Conservation (phyloP, 108 stramenopile genomes). For the Halocafeteria seosinensis region DNA sequence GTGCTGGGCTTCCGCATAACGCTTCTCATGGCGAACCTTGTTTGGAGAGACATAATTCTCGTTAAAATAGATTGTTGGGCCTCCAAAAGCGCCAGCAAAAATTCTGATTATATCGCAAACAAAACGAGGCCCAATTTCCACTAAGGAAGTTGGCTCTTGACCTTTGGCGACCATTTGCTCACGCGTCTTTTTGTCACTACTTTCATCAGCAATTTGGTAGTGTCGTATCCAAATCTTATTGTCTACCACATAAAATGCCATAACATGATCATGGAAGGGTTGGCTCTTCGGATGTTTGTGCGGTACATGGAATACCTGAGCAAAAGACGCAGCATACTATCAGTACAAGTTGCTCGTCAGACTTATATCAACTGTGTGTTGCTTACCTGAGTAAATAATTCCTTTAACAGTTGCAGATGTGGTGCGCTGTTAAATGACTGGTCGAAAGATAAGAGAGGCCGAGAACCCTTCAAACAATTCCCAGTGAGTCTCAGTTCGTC, state of each 20-base stretch:
- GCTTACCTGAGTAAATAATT: constrained; percentile 68
- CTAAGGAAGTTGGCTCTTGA: constrained; percentile 61
- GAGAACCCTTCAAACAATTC: constrained; percentile 81
- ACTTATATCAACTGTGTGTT: too few relatives aligned
- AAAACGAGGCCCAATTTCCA: constrained; percentile 96
- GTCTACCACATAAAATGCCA: constrained; percentile 81
- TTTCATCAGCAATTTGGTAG: constrained; percentile 83
- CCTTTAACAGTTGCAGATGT: constrained; percentile 63
- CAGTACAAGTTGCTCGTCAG: too few relatives aligned
- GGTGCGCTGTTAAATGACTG: constrained; percentile 45
- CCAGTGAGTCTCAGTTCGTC: constrained; percentile 93
- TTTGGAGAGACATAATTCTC: constrained; percentile 80
- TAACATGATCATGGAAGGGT: constrained; percentile 89
- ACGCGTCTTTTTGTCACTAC: constrained; percentile 27
- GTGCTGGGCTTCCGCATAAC: too few relatives aligned
- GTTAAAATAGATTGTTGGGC: constrained; percentile 78
- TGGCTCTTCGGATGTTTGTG: constrained; percentile 93
- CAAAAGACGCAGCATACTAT: too few relatives aligned
- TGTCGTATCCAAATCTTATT: constrained; percentile 94
- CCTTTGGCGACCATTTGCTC: constrained; percentile 59
- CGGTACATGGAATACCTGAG: constrained; percentile 86
- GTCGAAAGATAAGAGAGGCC: constrained; percentile 85
- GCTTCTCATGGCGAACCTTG: constrained; percentile 45
- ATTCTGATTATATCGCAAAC: constrained; percentile 86
- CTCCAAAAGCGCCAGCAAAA: constrained; percentile 90